These are phyloP conservation scores for Beta vulgaris DNA, from an alignment of 148 eudicot genomes.

Conservation along the genomic window DNA sequence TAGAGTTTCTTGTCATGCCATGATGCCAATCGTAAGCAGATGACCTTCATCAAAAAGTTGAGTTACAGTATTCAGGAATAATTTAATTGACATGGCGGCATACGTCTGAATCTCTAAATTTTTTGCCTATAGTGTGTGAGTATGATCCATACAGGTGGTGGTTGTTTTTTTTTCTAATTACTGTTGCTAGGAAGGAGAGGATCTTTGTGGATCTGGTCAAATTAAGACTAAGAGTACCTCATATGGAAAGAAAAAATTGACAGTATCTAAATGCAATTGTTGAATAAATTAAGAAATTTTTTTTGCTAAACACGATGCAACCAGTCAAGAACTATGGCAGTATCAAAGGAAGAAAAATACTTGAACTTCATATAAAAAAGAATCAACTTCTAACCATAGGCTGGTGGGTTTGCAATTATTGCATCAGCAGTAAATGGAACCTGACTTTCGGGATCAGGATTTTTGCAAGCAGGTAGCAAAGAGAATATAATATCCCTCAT, in stretches of 20 bases:
- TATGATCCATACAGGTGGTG: no score
- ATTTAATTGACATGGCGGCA: background rate
- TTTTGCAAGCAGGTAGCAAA: constrained; percentile 65
- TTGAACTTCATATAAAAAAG: background rate
- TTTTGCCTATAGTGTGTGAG: no score
- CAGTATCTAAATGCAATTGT: background rate
- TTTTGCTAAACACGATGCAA: no score
- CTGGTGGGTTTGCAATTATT: constrained; percentile 88
- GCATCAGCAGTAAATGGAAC: constrained; percentile 67
- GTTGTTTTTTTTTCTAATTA: background rate
- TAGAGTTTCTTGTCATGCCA: background rate
- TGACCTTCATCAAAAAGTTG: background rate
- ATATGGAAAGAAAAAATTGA: background rate
- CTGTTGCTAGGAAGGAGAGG: background rate
- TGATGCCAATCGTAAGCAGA: background rate
- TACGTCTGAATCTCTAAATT: background rate
- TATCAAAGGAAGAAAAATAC: background rate
- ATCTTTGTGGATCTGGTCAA: background rate
- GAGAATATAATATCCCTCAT: constrained; percentile 70
- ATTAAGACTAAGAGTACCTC: background rate
- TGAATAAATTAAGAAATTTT: background rate
- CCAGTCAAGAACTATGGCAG: background rate
- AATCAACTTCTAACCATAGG: constrained; percentile 59
- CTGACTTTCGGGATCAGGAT: constrained; percentile 50
- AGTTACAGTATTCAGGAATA: background rate